phyloP scores from a whole-genome alignment of 495 filamentous ascomycete species.

The Monascus purpureus region DNA sequence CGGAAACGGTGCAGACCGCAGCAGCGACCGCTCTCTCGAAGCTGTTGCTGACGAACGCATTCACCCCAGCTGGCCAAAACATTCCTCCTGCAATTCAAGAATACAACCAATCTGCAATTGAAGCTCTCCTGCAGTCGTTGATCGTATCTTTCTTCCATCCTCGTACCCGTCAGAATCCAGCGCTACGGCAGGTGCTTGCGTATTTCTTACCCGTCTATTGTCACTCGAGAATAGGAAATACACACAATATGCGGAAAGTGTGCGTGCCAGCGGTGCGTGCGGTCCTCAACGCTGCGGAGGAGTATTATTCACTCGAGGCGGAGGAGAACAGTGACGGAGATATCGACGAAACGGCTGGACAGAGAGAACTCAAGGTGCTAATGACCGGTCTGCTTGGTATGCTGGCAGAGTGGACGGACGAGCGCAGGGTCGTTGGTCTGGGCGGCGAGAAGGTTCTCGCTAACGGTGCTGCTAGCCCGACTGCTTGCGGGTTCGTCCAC shows the following conservation, averaged over 20 bases:
- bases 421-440: constrained; percentile 66
- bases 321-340: constrained; percentile 36
- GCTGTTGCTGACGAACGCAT: constrained; percentile 54
- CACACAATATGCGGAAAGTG: constrained; percentile 59
- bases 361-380: constrained; percentile 70
- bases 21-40: constrained; percentile 74
- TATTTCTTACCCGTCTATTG: constrained; percentile 97
- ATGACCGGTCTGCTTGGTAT: constrained; percentile 62
- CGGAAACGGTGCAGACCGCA: constrained; percentile 64
- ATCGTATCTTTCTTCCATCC: constrained; percentile 87
- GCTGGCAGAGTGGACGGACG: constrained; percentile 92
- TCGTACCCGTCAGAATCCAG: constrained; percentile 64
- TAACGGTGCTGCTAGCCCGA: constrained; percentile 40
- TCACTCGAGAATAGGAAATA: constrained; percentile 67
- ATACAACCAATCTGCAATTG: constrained; percentile 24
- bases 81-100: constrained; percentile 34
- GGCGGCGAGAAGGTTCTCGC: constrained; percentile 37
- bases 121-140: constrained; percentile 67
- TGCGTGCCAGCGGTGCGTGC: constrained; percentile 55
- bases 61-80: constrained; percentile 28
- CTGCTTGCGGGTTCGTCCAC: constrained; percentile 40
- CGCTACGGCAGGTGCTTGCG: constrained; percentile 75
- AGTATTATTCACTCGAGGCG: constrained; percentile 36
- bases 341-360: constrained; percentile 56
- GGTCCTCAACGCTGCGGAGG: constrained; percentile 35